These are phyloP conservation scores for Stachybotrys chartarum DNA, from an alignment of 2,329 filamentous ascomycete genomes.

Conservation along the genomic window DNA sequence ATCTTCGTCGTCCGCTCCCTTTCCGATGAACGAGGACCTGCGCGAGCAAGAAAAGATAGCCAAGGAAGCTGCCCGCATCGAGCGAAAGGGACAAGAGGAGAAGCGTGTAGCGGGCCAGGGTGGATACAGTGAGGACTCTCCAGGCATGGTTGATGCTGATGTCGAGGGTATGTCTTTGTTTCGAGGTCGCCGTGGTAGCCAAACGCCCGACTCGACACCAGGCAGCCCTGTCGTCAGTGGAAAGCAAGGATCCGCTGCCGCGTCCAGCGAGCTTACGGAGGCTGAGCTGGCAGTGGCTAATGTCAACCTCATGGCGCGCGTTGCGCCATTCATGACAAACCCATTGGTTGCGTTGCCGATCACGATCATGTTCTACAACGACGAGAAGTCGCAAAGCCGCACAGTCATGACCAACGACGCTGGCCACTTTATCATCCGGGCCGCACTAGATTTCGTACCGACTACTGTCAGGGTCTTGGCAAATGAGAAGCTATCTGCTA, in stretches of 20 bases:
- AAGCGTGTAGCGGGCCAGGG: constrained; percentile 63
- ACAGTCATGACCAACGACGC: constrained; percentile 81
- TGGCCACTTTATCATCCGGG: constrained; percentile 79
- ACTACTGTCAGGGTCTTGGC: constrained; percentile 84
- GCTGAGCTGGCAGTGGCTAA: constrained; percentile 76
- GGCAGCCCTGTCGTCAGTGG: constrained; percentile 34
- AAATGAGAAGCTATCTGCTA: constrained; percentile 75
- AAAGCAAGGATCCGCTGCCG: constrained; percentile 26
- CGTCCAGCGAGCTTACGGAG: constrained; percentile 58
- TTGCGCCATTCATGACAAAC: constrained; percentile 84
- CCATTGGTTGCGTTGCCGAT: constrained; percentile 72
- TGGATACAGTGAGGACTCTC: constrained; percentile 63
- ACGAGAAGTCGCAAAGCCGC: constrained; percentile 70
- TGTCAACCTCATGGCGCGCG: constrained; percentile 75
- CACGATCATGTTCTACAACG: constrained; percentile 93
- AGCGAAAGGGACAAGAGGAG: constrained; percentile 64
- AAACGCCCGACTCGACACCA: constrained; percentile 31
- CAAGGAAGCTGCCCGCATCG: constrained; percentile 69
- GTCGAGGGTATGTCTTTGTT: constrained; percentile 21
- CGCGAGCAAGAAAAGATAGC: constrained; percentile 60
- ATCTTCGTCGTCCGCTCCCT: constrained; percentile 10
- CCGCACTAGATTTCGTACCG: constrained; percentile 80
- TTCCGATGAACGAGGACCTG: constrained; percentile 34
- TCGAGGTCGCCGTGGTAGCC: constrained; percentile 21
- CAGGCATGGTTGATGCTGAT: constrained; percentile 31